Base-by-base conservation (phyloP, 805 yeast genomes). In the Lipomyces japonicus region DNA sequence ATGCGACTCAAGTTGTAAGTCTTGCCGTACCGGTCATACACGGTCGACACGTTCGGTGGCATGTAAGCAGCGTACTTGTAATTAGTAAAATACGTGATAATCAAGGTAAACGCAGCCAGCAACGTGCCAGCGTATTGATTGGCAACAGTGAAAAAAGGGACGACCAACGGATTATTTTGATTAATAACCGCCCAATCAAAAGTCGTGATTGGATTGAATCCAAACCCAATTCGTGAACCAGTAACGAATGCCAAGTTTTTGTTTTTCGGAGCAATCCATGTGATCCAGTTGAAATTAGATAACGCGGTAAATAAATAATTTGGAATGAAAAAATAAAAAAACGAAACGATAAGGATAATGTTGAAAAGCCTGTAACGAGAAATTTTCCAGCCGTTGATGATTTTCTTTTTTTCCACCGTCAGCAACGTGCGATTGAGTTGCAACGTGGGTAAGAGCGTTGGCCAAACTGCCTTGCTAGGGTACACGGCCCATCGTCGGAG, bases 381-480 rank as follows among this genome's bases (percentile, higher is more conserved):
- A 39, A 80, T 74, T 40, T 66, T 75, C 86, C 86, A 81, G 2
- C 82, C 82, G 52, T 78, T 68, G 25, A 83, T 79, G 63, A 77
- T 75, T 30, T 66, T 70, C 57, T 75, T 68, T 62, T 74, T 52
- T 28, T 46, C 48, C 4, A 39, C 39, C n/a, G 25, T 30, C 6
- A 40, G 39, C 66, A 80, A 71, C 66, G 75, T 72, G 62, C 77
- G 69, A 68, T 78, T 71, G 57, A 81, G 75, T 25, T 84, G 78
- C 22, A 79, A 61, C 4, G 81, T 72, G 47, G 81, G 84, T 63
- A 84, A 71, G 61, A 75, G 76, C 2, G 78, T 65, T 4, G 90
- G 90, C 90, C 90, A 84, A 45, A 82, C 73, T 66, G 81, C 77
- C 16, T 79, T 70, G 3, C 81, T 74, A 2, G 87, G 84, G 50